Evolutionary conservation across 1,284 basidiomycete species (phyloP).

Genomic region (Microbotryum intermedium): DNA sequence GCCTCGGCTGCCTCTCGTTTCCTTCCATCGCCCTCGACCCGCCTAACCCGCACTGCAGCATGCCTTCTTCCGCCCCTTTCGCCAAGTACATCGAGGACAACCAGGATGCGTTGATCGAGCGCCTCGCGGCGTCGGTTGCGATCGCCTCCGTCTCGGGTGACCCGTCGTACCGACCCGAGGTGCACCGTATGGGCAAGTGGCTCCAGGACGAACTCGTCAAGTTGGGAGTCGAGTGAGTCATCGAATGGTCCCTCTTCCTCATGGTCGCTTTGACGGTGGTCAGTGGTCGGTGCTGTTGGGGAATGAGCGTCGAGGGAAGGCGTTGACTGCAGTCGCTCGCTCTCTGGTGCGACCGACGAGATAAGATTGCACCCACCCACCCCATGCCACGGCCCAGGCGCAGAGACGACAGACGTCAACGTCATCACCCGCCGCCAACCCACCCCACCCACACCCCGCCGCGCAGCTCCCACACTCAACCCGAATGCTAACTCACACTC

Average conservation of each 20-base stretch:
- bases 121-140: slow-evolving; percentile 72
- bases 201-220: slow-evolving; percentile 60
- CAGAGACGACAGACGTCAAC: background rate
- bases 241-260: background rate
- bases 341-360: too few relatives aligned
- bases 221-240: slow-evolving; percentile 54
- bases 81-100: slow-evolving; percentile 60
- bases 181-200: slow-evolving; percentile 64
- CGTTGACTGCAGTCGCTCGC: too few relatives aligned
- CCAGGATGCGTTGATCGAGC: slow-evolving; percentile 61
- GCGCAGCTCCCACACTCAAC: background rate
- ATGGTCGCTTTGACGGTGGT: background rate
- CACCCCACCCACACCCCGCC: background rate
- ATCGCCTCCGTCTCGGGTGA: slow-evolving; percentile 55
- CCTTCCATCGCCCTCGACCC: background rate
- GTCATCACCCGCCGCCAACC: background rate
- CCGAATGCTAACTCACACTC: background rate
- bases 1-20: background rate
- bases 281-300: background rate
- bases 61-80: slow-evolving; percentile 7
- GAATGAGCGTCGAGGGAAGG: background rate
- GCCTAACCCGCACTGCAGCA: background rate
- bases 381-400: background rate
- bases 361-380: too few relatives aligned
- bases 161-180: slow-evolving; percentile 49